These are phyloP conservation scores for Eremothecium gossypii DNA, from an alignment of 1,139 yeast genomes.

Conservation along the genomic window DNA sequence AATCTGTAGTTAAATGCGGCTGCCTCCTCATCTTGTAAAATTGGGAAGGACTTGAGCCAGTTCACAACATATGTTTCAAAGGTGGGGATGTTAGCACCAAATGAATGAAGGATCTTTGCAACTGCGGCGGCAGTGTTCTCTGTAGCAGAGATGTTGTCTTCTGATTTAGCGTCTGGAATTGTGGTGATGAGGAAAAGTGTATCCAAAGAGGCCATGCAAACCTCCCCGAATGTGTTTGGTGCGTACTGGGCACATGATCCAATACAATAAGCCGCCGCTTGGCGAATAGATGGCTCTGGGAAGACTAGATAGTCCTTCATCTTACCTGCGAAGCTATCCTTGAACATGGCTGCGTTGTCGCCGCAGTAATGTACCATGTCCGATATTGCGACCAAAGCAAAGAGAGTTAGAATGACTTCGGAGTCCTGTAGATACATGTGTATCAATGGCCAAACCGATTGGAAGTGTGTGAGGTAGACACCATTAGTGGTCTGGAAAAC, in stretches of 20 bases:
- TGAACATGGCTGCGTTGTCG: conserved; percentile 51
- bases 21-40: conserved; percentile 76
- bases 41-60: conserved; percentile 80
- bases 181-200: conserved; percentile 66
- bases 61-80: conserved; percentile 53
- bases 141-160: conserved; percentile 77
- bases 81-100: conserved; percentile 49
- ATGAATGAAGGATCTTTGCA: conserved; percentile 64
- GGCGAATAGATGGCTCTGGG: conserved; percentile 72
- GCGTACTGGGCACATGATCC: conserved; percentile 83
- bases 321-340: conserved; percentile 53
- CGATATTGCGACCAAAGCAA: conserved; percentile 73
- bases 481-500: conserved; percentile 57
- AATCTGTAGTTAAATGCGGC: conserved; percentile 82
- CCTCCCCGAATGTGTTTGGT: conserved; percentile 52
- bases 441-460: conserved; percentile 45
- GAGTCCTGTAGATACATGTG: conserved; percentile 52
- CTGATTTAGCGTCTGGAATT: conserved; percentile 79
- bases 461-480: conserved; percentile 58
- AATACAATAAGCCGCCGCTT: conserved; percentile 76
- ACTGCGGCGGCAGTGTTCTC: conserved; percentile 79
- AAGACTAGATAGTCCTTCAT: conserved; percentile 55
- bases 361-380: conserved; percentile 79
- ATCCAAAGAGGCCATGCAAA: conserved; percentile 60
- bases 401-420: conserved; percentile 57